Percentiles rank a stretch among this genome's conserved stretches.
These are phyloP conservation scores for Polyporus tsugae DNA, from an alignment of 1,284 basidiomycete species.

Conservation along the genomic window DNA sequence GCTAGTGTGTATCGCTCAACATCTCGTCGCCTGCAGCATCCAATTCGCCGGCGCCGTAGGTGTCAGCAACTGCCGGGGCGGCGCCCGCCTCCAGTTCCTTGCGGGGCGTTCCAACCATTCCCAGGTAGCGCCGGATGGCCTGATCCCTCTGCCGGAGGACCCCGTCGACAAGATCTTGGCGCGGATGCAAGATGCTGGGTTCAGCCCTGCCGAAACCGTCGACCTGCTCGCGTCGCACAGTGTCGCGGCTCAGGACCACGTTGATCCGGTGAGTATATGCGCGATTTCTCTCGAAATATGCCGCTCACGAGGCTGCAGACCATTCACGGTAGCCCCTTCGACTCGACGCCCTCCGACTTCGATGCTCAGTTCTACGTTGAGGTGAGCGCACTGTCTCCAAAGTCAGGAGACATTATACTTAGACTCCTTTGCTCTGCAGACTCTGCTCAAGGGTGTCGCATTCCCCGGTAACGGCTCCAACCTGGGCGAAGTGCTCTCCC, in stretches of 20 bases:
- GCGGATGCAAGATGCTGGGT: conserved; percentile 39
- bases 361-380: conserved; percentile 52
- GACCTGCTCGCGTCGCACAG: conserved; percentile 41
- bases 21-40: conserved; percentile 30
- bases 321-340: conserved; percentile 37
- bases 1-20: neutral
- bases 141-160: conserved; percentile 42
- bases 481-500: conserved; percentile 41
- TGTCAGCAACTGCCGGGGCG: conserved; percentile 42
- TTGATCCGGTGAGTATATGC: conserved; percentile 29
- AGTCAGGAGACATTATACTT: neutral
- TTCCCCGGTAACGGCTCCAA: conserved; percentile 43
- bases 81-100: conserved; percentile 39
- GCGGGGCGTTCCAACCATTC: conserved; percentile 37
- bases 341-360: conserved; percentile 43
- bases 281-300: neutral
- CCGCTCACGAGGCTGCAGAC: conserved; percentile 7
- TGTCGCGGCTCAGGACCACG: conserved; percentile 38
- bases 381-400: neutral
- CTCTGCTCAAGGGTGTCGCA: conserved; percentile 43
- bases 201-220: conserved; percentile 40
- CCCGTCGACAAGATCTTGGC: conserved; percentile 40
- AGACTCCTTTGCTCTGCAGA: conserved; percentile 14
- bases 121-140: conserved; percentile 35
- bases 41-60: conserved; percentile 43